Base-by-base conservation (phyloP, 1,284 basidiomycete genomes). In the Cerrena zonata region DNA sequence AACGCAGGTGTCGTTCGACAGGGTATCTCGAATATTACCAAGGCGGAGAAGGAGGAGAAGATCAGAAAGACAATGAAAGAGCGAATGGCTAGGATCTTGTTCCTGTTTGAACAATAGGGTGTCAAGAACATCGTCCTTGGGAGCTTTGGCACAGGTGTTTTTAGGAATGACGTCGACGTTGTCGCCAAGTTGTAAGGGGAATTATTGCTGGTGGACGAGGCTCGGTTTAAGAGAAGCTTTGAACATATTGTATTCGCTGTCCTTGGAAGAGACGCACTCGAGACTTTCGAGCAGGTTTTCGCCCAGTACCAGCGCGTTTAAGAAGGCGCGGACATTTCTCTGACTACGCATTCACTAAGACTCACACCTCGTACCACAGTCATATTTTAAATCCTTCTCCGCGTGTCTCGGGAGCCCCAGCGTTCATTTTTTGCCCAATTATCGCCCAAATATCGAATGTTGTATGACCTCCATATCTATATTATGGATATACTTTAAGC, bases 61-160 rank as follows among this genome's bases (percentile, higher is more conserved):
- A 82, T 89, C 48, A 72, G 74, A 54, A 60, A 60, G 24, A 67
- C 69, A 24, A 88, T 87, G 86, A 69, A 69, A 39, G 84, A 87
- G 63, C 70, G 85, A 24, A 87, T 88, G 83, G 78, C 66, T 1
- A 71, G 85, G 45, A 69, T 86, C 23, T 64, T 89, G 18, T 77
- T 67, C 53, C 63, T 86, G n/a, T 84, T 86, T 59, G 79, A 86
- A 66, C 69, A 68, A 27, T 70, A 78, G 55, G 78, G 78, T 7
- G 74, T 77, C 15, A 69, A 69, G 53, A 73, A 79, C 55, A 51
- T 87, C 40, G 81, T 89, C 1, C 64, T 88, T 39, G 86, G 86
- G 25, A 82, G 80, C 57, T 88, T 86, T 64, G 86, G 86, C 10
- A 88, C 84, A 1, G 86, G 85, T 0, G 84, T 82, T 5, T 88